A percentile compares a stretch with the other conserved stretches of the same genome.
Evolutionary conservation across 2,329 filamentous ascomycete species (phyloP).

Genomic region (Zymoseptoria tritici): DNA sequence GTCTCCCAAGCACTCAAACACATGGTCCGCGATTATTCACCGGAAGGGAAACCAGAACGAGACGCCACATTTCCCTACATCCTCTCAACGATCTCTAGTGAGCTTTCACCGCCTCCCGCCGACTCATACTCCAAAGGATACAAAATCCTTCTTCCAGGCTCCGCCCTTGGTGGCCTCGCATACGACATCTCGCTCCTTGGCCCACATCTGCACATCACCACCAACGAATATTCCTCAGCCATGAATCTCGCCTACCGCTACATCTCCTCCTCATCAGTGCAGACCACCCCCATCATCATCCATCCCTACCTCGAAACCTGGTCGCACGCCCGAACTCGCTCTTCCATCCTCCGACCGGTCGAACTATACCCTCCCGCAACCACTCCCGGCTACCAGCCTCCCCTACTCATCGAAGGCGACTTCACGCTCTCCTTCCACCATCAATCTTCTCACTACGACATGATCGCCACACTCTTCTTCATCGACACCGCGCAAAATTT

Average conservation of each 20-base stretch:
- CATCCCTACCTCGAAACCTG: constrained; percentile 65
- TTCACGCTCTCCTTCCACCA: constrained; percentile 50
- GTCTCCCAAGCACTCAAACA: constrained; percentile 74
- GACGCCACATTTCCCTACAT: constrained; percentile 57
- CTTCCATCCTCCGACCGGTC: constrained; percentile 21
- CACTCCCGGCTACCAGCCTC: neutral
- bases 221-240: constrained; percentile 88
- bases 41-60: constrained; percentile 67
- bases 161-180: constrained; percentile 75
- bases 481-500: constrained; percentile 90
- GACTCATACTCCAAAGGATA: neutral
- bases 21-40: constrained; percentile 88
- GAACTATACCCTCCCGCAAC: constrained; percentile 2
- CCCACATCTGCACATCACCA: constrained; percentile 62
- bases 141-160: constrained; percentile 73
- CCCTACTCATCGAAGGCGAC: constrained; percentile 13
- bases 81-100: constrained; percentile 41
- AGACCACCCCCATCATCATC: constrained; percentile 56
- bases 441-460: constrained; percentile 55
- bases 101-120: constrained; percentile 11
- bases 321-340: constrained; percentile 62
- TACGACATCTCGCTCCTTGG: constrained; percentile 64
- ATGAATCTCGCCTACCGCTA: constrained; percentile 73
- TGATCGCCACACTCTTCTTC: constrained; percentile 83
- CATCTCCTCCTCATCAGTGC: constrained; percentile 57